Evolutionary conservation across 2,329 filamentous ascomycete species (phyloP).

Genomic region (Stromatinia cepivora): DNA sequence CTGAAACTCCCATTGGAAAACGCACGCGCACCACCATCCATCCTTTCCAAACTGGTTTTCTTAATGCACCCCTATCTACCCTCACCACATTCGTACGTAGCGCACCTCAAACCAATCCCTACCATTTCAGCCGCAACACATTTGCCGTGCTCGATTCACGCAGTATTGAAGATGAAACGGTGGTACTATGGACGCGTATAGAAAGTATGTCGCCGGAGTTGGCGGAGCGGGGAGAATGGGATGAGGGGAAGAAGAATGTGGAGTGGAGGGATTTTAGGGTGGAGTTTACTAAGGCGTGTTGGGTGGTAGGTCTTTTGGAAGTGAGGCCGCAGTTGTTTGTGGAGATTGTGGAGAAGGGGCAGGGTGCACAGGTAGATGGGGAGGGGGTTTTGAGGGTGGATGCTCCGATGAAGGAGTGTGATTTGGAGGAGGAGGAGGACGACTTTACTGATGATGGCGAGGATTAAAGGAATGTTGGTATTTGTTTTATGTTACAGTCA

Average conservation of each 20-base stretch:
- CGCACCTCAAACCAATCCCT: not conserved
- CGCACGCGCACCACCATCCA: not conserved
- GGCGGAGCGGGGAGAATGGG: not conserved
- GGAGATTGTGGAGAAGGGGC: slow-evolving; percentile 4
- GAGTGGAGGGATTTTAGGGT: slow-evolving; percentile 7
- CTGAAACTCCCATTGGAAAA: not conserved
- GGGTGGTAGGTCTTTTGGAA: not conserved
- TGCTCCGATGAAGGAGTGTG: not conserved
- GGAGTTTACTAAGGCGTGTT: not conserved
- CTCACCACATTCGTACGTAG: not conserved
- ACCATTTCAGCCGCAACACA: not conserved
- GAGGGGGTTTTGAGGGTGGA: not conserved
- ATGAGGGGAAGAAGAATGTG: not conserved
- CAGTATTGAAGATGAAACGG: not conserved
- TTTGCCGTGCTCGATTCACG: not conserved
- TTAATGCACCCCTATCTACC: not conserved
- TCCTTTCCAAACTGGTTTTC: not conserved
- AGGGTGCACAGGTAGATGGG: not conserved
- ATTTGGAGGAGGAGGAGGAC: not conserved
- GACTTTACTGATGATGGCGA: not conserved
- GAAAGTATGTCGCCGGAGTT: not conserved
- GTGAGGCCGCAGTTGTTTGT: not conserved
- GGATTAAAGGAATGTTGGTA: not conserved
- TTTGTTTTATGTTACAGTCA: not conserved
- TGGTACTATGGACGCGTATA: not conserved